These are phyloP conservation scores for Phaffia australis DNA, from an alignment of 768 basidiomycete species.

Conservation along the genomic window DNA sequence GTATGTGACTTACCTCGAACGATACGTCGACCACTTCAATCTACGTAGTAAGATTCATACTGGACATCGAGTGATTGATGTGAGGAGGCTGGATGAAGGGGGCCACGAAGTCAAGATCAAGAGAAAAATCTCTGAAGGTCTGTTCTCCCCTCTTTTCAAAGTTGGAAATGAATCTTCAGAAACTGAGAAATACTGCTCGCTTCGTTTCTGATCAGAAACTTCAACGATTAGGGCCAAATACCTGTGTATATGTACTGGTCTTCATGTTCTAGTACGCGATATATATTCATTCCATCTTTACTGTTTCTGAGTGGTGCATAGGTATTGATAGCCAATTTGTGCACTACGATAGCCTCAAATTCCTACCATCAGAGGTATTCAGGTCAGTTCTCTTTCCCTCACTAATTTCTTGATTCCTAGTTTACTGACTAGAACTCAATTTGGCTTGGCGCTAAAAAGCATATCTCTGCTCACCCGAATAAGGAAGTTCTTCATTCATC, in stretches of 20 bases:
- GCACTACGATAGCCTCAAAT: constrained; percentile 45
- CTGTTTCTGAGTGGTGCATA: too few relatives aligned
- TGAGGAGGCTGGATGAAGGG: constrained; percentile 36
- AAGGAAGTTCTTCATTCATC: constrained; percentile 44
- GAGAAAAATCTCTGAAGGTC: neutral
- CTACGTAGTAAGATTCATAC: constrained; percentile 41
- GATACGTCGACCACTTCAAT: constrained; percentile 43
- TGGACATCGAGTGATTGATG: constrained; percentile 40
- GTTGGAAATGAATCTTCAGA: neutral
- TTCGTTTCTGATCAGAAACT: neutral
- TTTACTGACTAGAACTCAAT: constrained; percentile 28
- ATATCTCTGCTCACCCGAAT: constrained; percentile 15
- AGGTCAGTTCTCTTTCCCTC: constrained; percentile 27
- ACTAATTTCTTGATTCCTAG: constrained; percentile 23
- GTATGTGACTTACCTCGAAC: constrained; percentile 48
- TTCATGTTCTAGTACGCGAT: constrained; percentile 7
- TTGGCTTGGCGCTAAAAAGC: neutral
- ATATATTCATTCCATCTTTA: too few relatives aligned
- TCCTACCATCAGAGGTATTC: constrained; percentile 47
- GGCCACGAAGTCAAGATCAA: constrained; percentile 39
- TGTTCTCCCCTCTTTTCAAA: neutral
- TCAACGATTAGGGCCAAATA: constrained; percentile 1
- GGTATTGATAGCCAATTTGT: constrained; percentile 42
- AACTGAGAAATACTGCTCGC: neutral
- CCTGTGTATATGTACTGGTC: constrained; percentile 24